These are phyloP conservation scores for Grammothele lineata DNA, from an alignment of 768 basidiomycete genomes.

Conservation along the genomic window DNA sequence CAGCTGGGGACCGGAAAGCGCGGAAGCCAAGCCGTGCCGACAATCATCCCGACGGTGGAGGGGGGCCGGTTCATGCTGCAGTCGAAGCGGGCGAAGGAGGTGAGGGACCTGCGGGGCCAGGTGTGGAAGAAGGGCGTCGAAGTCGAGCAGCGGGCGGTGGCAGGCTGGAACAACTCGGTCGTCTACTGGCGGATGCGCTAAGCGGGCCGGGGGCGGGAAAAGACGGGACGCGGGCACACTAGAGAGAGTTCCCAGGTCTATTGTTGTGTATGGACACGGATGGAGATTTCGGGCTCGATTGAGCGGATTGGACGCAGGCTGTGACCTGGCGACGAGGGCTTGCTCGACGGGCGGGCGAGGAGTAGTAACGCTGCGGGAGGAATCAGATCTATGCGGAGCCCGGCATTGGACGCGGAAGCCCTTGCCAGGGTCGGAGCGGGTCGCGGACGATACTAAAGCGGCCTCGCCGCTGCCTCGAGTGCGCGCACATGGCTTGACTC, in stretches of 20 bases:
- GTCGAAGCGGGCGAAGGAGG: conserved; percentile 43
- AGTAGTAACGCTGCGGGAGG: no score
- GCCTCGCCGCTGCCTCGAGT: conserved; percentile 3
- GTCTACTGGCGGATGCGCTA: conserved; percentile 65
- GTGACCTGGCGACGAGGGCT: background rate
- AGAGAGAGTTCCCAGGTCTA: background rate
- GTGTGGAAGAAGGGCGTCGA: conserved; percentile 55
- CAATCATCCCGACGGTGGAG: conserved; percentile 43
- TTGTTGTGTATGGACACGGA: background rate
- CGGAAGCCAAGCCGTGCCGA: conserved; percentile 52
- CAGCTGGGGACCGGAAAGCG: conserved; percentile 77
- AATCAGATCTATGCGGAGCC: no score
- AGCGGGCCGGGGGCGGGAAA: conserved; percentile 1
- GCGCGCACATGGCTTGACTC: conserved; percentile 8
- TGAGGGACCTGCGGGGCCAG: conserved; percentile 56
- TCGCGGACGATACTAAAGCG: conserved; percentile 6
- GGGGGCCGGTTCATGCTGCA: conserved; percentile 60
- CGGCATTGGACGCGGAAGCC: no score
- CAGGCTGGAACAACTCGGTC: conserved; percentile 59
- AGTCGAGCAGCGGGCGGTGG: conserved; percentile 61
- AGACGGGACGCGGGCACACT: conserved; percentile 1
- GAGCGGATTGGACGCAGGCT: background rate
- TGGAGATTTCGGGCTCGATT: no score
- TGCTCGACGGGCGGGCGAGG: background rate
- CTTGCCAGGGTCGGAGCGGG: background rate